Base-by-base conservation (phyloP, 352 stramenopile species). In the Phytophthora nicotianae region DNA sequence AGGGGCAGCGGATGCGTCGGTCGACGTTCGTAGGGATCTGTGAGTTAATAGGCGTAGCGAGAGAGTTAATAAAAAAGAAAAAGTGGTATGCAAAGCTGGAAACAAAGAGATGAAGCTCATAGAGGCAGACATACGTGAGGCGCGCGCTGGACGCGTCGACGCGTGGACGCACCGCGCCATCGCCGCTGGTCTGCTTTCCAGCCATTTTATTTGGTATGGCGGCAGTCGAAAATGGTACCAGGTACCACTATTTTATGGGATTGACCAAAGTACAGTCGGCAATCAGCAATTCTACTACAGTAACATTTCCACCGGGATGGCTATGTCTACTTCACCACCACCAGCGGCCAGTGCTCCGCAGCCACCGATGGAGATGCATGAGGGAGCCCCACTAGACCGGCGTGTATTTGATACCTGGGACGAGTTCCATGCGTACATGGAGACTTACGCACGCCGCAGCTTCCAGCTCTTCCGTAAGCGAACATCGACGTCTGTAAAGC, bases 91-190 rank as follows among this genome's bases (percentile, higher is more conserved):
- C 4, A 29, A 13, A 43, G 33, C 8, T 23, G 16, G 19, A 46
- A 50, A 26, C 50, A 26, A 16, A 17, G 1, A 20, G 13, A n/a
- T 33, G 21, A 46, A 53, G 14, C 0, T 13, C 1, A 19, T 23
- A 21, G 4, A 46, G 16, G 13, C 60, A 10, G 10, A 70, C 81
- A 40, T 71, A 93, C 83, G 81, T 81, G 46, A 93, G 79, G 23
- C 83, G 74, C 10, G 72, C 70, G 66, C 81, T 84, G 41, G 83
- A 90, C 11, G 81, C 79, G 66, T 90, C 79, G 21, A 93, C 83
- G 53, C 79, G 81, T 56, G 81, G 82, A 43, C 75, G 79, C 70
- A 86, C 76, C 5, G 79, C 57, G 57, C 77, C 68, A 45, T 86
- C 77, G 50, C 50, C 66, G 3, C 26, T 56, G 20, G 42, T 72